Conservation (phyloP, 306 rosid genomes). For the Ammopiptanthus mongolicus region DNA sequence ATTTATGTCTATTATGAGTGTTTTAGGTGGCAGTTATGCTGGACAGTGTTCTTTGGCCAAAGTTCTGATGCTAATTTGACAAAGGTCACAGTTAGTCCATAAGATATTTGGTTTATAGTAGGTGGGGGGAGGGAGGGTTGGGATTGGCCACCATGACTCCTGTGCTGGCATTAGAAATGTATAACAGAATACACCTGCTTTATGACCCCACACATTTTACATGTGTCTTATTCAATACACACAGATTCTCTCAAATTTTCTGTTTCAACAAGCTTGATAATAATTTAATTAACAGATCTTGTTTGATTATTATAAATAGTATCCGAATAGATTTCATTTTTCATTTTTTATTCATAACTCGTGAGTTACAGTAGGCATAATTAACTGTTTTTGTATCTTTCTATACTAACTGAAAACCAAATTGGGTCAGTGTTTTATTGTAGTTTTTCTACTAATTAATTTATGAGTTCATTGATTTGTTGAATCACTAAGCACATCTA, state of each 20-base stretch:
- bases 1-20: neutral
- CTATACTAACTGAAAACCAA: neutral
- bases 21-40: neutral
- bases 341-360: neutral
- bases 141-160: neutral
- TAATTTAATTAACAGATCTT: neutral
- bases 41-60: neutral
- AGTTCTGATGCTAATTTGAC: neutral
- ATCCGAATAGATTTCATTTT: neutral
- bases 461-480: neutral
- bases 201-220: neutral
- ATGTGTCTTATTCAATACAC: neutral
- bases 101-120: neutral
- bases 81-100: neutral
- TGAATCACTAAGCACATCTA: neutral
- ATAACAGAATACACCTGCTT: neutral
- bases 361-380: neutral
- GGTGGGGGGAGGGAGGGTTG: neutral
- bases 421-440: neutral
- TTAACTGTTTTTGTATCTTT: neutral
- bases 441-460: neutral
- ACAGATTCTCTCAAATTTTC: neutral
- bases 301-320: neutral
- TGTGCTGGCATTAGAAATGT: neutral
- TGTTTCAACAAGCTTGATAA: slow-evolving; percentile 6